Evolutionary conservation across 78 protist genomes (phyloP).

Genomic region (Dictyostelium purpureum): DNA sequence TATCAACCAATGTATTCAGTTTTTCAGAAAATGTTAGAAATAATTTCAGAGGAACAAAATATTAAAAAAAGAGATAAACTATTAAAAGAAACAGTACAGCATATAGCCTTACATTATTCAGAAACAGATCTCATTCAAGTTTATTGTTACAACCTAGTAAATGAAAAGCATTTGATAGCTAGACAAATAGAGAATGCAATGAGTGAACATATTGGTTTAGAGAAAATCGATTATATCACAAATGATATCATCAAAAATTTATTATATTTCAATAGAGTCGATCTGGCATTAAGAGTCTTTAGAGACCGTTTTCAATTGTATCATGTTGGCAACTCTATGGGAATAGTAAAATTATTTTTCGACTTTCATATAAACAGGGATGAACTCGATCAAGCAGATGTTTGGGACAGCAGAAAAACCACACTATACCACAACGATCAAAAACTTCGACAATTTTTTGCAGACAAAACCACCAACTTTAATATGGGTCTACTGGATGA

Average conservation of each 20-base stretch:
- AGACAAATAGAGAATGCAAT: background rate
- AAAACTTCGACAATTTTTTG: background rate
- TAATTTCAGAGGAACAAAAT: background rate
- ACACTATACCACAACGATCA: background rate
- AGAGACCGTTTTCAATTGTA: background rate
- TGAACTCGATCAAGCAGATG: background rate
- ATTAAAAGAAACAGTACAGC: background rate
- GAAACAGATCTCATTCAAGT: background rate
- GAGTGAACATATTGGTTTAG: background rate
- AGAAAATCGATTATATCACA: background rate
- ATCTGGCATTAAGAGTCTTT: background rate
- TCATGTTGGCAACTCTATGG: background rate
- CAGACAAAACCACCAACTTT: too few relatives aligned
- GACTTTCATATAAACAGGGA: background rate
- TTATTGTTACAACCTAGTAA: background rate
- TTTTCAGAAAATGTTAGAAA: background rate
- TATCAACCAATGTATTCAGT: background rate
- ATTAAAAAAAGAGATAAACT: background rate
- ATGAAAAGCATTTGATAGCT: background rate
- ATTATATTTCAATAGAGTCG: background rate
- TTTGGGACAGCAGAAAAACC: background rate
- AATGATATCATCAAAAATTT: background rate
- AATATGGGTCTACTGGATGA: background rate
- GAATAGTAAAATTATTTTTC: background rate
- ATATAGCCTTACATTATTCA: background rate